Conservation (phyloP, 2,329 filamentous ascomycete species). For the Hypoxylon sp. region DNA sequence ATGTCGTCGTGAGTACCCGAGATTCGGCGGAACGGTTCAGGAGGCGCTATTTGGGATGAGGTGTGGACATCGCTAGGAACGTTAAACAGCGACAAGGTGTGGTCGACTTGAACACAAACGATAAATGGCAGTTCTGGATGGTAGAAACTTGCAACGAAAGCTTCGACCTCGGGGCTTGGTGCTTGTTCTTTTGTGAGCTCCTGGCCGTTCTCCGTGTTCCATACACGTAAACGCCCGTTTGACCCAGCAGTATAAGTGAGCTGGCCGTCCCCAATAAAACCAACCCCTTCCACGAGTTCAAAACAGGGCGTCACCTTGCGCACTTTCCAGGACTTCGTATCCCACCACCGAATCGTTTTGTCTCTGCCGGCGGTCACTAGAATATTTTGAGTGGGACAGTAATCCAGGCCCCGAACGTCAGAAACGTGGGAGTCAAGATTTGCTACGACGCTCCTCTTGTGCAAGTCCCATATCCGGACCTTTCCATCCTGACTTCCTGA, state of each 20-base stretch:
- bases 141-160: constrained; percentile 76
- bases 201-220: constrained; percentile 77
- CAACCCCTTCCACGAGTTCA: constrained; percentile 84
- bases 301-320: constrained; percentile 82
- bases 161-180: constrained; percentile 65
- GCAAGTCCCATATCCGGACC: constrained; percentile 88
- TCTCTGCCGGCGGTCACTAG: constrained; percentile 88
- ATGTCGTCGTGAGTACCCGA: constrained; percentile 98
- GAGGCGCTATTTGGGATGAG: constrained; percentile 49
- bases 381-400: constrained; percentile 74
- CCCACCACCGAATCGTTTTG: constrained; percentile 94
- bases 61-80: constrained; percentile 52
- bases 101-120: constrained; percentile 86
- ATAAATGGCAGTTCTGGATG: constrained; percentile 72
- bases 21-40: constrained; percentile 74
- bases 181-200: constrained; percentile 81
- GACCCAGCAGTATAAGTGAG: constrained; percentile 86
- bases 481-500: constrained; percentile 95
- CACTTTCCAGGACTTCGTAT: constrained; percentile 83
- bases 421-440: constrained; percentile 92
- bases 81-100: constrained; percentile 80
- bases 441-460: constrained; percentile 79
- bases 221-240: constrained; percentile 82
- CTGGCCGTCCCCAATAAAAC: constrained; percentile 75
- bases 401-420: constrained; percentile 88